Evolutionary conservation across 225 moss, liverwort and hornwort species (phyloP).

Genomic region (Sphagnum tenellum): DNA sequence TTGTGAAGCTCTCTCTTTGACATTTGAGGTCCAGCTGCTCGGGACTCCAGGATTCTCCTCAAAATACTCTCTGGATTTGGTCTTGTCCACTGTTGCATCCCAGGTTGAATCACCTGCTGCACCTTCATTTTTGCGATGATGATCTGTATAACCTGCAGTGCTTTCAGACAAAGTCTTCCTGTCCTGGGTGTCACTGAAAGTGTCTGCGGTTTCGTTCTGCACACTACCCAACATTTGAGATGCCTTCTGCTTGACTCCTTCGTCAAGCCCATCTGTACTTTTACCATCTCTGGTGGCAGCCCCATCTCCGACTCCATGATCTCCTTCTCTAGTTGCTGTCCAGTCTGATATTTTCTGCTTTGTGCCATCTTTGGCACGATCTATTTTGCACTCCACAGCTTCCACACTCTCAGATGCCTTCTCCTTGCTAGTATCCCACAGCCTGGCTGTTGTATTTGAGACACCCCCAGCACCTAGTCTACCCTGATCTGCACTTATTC

Average conservation of each 20-base stretch:
- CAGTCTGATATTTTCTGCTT: conserved; percentile 1
- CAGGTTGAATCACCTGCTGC: conserved; percentile 4
- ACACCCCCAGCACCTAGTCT: no score
- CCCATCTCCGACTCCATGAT: background rate
- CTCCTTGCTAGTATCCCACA: no score
- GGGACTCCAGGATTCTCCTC: no score
- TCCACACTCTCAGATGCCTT: background rate
- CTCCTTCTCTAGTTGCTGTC: background rate
- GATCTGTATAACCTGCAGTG: conserved; percentile 6
- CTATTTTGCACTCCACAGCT: background rate
- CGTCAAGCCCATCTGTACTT: background rate
- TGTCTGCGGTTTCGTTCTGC: conserved; percentile 28
- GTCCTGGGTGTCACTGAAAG: conserved; percentile 17
- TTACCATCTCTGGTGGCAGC: background rate
- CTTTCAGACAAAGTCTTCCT: conserved; percentile 15
- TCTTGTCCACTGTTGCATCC: conserved; percentile 19
- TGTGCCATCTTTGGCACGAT: conserved; percentile 7
- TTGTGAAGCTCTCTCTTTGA: conserved; percentile 24
- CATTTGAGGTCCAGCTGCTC: background rate
- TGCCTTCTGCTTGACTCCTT: conserved; percentile 15
- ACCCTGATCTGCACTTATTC: no score
- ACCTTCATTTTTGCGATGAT: background rate
- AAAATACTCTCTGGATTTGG: background rate
- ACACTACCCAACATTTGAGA: conserved; percentile 23
- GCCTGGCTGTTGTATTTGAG: no score